Percentiles rank a stretch among this genome's conserved stretches.
Conservation (phyloP, 176 grass and related monocot genomes). For the maize (Zea mays) region DNA sequence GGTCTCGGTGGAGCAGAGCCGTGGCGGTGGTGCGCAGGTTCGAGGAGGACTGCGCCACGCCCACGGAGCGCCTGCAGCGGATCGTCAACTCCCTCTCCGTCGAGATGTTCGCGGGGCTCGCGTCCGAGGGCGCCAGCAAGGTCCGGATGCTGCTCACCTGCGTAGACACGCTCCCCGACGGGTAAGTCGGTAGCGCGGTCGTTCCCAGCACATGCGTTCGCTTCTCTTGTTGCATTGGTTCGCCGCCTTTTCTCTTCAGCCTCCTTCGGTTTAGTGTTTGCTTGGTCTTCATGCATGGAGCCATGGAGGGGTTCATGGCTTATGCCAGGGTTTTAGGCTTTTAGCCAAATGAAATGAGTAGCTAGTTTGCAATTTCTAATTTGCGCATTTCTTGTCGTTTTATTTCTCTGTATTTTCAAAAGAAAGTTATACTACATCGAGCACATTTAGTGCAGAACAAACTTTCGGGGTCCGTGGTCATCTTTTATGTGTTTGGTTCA, state of each 20-base stretch:
- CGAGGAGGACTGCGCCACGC: constrained; percentile 64
- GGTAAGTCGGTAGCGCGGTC: constrained; percentile 51
- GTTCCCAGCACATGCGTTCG: not conserved
- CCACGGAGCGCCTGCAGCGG: constrained; percentile 49
- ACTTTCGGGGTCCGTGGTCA: not conserved
- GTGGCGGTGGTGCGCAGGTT: constrained; percentile 49
- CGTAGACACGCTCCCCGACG: constrained; percentile 55
- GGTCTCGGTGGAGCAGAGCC: constrained; percentile 48
- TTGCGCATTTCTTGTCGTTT: not conserved
- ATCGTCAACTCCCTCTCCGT: constrained; percentile 62
- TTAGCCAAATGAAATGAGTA: not conserved
- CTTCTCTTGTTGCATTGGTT: not conserved
- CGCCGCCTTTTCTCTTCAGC: not conserved
- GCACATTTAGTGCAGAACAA: not conserved
- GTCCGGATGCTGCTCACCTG: constrained; percentile 80
- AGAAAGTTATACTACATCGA: not conserved
- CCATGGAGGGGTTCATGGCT: not conserved
- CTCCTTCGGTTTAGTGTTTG: no score
- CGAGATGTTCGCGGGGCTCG: constrained; percentile 76
- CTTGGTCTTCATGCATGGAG: not conserved
- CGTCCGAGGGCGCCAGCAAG: constrained; percentile 63
- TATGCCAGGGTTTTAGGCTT: not conserved
- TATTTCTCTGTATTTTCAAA: not conserved
- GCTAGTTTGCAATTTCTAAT: no score
- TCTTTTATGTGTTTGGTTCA: not conserved